Conservation (phyloP, 2,329 filamentous ascomycete genomes). For the Cryphonectria radicalis region DNA sequence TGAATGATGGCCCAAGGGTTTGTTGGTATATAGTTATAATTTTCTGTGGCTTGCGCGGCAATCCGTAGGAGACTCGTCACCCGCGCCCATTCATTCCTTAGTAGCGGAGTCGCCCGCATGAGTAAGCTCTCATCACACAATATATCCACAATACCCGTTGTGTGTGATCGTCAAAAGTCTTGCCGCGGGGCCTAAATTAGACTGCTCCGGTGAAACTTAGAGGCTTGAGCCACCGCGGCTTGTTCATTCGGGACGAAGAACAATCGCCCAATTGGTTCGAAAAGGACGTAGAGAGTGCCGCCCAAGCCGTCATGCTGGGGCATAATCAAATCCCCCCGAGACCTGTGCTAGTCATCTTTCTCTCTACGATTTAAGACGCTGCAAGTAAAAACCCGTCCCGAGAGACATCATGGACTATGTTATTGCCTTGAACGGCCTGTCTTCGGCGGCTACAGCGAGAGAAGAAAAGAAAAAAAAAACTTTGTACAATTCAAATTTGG, state of each 20-base stretch:
- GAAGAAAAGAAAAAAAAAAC: not conserved
- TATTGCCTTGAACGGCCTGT: not conserved
- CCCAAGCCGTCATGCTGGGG: no score
- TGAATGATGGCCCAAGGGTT: not conserved
- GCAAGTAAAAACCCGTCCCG: no score
- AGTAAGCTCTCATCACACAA: not conserved
- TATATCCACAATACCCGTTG: not conserved
- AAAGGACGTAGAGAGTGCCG: no score
- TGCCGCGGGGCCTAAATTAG: not conserved
- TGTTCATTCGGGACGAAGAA: not conserved
- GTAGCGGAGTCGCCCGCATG: not conserved
- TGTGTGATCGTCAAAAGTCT: not conserved
- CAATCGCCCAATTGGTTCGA: no score
- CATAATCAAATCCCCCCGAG: no score
- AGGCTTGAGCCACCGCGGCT: not conserved
- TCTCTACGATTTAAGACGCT: no score
- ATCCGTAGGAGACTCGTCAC: not conserved
- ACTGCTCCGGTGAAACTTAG: not conserved
- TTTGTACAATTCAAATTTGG: not conserved
- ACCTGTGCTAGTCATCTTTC: no score
- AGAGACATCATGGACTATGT: no score
- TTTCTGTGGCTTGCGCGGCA: not conserved
- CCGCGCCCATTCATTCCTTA: no score
- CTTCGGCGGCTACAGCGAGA: not conserved
- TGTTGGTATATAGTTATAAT: not conserved